Conservation (phyloP, 768 basidiomycete species). For the Podaxis sp. region DNA sequence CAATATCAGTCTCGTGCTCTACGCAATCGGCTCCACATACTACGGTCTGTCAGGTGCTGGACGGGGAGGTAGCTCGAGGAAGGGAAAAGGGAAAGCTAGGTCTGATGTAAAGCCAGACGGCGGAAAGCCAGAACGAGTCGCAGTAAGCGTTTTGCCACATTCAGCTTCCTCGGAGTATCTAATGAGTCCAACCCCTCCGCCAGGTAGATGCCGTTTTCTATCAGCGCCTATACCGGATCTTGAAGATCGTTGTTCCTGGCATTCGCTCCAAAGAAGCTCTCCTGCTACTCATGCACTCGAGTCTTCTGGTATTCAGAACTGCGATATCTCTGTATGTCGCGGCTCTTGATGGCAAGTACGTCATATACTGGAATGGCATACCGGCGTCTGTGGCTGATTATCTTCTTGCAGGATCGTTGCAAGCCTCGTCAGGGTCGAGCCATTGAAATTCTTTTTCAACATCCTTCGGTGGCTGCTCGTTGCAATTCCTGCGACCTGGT, state of each 20-base stretch:
- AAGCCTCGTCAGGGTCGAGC: constrained; percentile 85
- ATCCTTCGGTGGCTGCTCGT: constrained; percentile 89
- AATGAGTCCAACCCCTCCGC: background rate
- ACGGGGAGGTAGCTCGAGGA: constrained; percentile 28
- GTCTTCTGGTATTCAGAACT: constrained; percentile 85
- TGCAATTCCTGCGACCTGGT: constrained; percentile 91
- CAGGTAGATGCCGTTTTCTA: constrained; percentile 95
- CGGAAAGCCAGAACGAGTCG: constrained; percentile 56
- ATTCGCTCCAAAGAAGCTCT: constrained; percentile 84
- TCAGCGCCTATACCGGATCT: constrained; percentile 68
- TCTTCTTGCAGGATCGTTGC: constrained; percentile 75
- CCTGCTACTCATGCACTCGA: constrained; percentile 85
- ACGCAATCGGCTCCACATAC: constrained; percentile 67
- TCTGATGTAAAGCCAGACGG: constrained; percentile 9
- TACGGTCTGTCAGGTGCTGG: constrained; percentile 47
- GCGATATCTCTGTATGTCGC: constrained; percentile 94
- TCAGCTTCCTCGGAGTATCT: background rate
- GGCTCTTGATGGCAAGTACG: constrained; percentile 86
- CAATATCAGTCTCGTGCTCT: constrained; percentile 66
- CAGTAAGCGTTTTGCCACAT: constrained; percentile 43
- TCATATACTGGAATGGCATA: constrained; percentile 11
- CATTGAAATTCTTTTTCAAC: constrained; percentile 75
- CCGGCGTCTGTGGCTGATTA: background rate
- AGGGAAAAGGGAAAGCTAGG: constrained; percentile 33
- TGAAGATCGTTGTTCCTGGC: constrained; percentile 87